These are phyloP conservation scores for Nannochloropsis oceanica DNA, from an alignment of 108 stramenopile species.

Conservation along the genomic window DNA sequence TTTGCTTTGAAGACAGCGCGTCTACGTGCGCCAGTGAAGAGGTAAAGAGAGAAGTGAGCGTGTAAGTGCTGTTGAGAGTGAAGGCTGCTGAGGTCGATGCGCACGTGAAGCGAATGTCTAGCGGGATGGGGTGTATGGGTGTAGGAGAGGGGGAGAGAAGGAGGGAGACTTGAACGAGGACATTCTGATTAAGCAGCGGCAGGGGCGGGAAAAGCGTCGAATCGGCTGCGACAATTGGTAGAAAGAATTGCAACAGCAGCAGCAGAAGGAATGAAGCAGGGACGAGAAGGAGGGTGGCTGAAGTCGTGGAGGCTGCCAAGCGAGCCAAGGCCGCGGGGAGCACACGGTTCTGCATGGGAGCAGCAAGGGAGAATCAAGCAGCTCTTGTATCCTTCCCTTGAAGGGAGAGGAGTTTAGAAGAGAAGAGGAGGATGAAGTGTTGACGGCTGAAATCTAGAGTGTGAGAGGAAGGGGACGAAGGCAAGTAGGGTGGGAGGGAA, in stretches of 20 bases:
- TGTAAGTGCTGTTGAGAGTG: neutral
- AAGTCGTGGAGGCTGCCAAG: slow-evolving; percentile 78
- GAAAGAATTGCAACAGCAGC: too few species aligned
- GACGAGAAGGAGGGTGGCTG: slow-evolving; percentile 20
- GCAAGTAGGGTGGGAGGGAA: too few species aligned
- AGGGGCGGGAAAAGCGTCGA: neutral
- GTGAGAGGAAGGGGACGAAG: too few species aligned
- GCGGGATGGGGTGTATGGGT: neutral
- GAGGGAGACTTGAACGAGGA: neutral
- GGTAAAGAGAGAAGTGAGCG: neutral
- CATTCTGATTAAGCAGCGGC: neutral
- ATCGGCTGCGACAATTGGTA: neutral
- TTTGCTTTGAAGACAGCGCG: too few species aligned
- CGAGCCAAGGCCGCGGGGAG: slow-evolving; percentile 89
- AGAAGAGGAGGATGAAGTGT: too few species aligned
- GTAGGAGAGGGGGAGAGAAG: neutral
- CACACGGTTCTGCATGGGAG: slow-evolving; percentile 95
- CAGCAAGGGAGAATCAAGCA: too few species aligned
- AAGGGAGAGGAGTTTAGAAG: too few species aligned
- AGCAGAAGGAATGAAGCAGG: too few species aligned
- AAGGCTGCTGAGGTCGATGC: neutral
- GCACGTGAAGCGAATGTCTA: neutral
- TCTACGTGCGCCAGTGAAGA: too few species aligned
- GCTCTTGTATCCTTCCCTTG: too few species aligned
- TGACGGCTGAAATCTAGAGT: too few species aligned